phyloP scores from a whole-genome alignment of 1,284 basidiomycete genomes.

The Trametes hirsuta region DNA sequence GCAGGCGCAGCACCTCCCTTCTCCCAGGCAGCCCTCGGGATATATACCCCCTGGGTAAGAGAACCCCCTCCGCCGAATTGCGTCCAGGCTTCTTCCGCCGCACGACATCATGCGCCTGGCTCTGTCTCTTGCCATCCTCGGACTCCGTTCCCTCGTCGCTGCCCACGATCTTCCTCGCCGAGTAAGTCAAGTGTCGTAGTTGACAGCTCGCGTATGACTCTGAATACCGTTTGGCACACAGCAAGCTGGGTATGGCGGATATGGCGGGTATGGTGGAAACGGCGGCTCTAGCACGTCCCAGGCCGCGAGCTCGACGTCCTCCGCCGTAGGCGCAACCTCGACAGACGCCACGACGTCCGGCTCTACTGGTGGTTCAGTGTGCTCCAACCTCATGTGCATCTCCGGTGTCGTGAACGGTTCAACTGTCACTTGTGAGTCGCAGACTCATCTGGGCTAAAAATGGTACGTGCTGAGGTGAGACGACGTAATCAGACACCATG shows the following conservation, averaged over 20 bases:
- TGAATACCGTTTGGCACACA: not conserved
- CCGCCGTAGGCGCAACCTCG: not conserved
- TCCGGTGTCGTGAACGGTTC: slow-evolving; percentile 30
- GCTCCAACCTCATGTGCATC: slow-evolving; percentile 26
- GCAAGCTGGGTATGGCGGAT: not conserved
- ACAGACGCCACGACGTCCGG: slow-evolving; percentile 9
- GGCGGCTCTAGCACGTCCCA: not conserved
- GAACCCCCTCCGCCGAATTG: slow-evolving; percentile 10
- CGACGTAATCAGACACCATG: slow-evolving; percentile 23
- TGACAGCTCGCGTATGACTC: not conserved
- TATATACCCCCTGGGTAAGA: slow-evolving; percentile 26
- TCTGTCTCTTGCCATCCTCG: slow-evolving; percentile 15
- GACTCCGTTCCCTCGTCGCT: slow-evolving; percentile 17
- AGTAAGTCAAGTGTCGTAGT: slow-evolving; percentile 15
- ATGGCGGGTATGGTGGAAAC: not conserved
- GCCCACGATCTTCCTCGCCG: slow-evolving; percentile 13
- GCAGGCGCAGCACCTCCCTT: slow-evolving; percentile 21
- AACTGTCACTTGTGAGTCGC: slow-evolving; percentile 25
- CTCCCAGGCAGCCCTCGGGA: slow-evolving; percentile 20
- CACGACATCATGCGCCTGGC: slow-evolving; percentile 22
- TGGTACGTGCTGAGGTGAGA: not conserved
- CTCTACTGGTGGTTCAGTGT: slow-evolving; percentile 18
- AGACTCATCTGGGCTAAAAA: not conserved
- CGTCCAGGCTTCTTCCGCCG: slow-evolving; percentile 6
- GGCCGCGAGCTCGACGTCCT: slow-evolving; percentile 1